Evolutionary conservation across 805 yeast genomes (phyloP).

Genomic region (Saccharomycopsis guyanensis): DNA sequence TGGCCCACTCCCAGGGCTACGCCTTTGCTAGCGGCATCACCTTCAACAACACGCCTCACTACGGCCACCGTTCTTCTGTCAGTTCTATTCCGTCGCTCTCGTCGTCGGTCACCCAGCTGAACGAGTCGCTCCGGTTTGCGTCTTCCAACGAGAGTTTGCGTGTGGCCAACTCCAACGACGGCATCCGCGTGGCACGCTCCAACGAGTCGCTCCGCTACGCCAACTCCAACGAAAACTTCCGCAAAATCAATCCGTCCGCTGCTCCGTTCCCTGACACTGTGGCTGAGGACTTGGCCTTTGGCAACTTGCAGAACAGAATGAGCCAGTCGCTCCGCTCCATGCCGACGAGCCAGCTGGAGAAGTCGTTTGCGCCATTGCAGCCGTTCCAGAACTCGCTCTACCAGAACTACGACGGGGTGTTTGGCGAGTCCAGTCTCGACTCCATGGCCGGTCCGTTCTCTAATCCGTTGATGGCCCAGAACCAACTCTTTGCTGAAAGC

Average conservation of each 20-base stretch:
- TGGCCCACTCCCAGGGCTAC: no score
- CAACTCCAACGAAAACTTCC: background rate
- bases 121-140: slow-evolving; percentile 5
- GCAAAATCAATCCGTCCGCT: background rate
- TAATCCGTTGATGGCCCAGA: no score
- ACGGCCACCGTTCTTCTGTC: slow-evolving; percentile 14
- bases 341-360: background rate
- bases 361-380: no score
- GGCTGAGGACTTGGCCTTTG: background rate
- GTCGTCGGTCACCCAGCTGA: slow-evolving; percentile 14
- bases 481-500: no score
- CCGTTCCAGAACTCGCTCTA: background rate
- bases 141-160: background rate
- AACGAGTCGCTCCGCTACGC: slow-evolving; percentile 1
- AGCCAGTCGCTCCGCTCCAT: background rate
- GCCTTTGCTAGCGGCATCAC: background rate
- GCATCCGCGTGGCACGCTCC: background rate
- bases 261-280: background rate
- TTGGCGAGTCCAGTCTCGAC: no score
- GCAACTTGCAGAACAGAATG: background rate
- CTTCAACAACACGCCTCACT: background rate
- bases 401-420: background rate
- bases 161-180: background rate
- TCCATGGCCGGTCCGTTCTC: background rate
- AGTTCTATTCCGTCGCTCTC: slow-evolving; percentile 17